Evolutionary conservation across 495 filamentous ascomycete genomes (phyloP).

Genomic region (Hypoxylon lenormandii): DNA sequence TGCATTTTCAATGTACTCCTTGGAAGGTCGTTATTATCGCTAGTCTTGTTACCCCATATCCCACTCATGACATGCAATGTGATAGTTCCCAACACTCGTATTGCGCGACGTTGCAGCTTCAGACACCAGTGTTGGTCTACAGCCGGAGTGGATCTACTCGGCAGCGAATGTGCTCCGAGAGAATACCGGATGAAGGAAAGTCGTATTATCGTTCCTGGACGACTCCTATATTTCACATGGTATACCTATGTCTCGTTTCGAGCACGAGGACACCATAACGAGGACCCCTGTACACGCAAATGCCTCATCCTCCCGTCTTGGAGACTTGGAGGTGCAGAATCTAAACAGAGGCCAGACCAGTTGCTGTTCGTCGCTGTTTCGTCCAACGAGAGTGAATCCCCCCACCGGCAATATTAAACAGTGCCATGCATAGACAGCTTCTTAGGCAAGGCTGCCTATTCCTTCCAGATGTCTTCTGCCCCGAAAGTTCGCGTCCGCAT

Average conservation of each 20-base stretch:
- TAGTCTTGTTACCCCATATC: background rate
- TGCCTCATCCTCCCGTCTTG: background rate
- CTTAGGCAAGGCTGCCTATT: background rate
- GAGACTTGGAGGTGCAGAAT: background rate
- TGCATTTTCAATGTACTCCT: conserved; percentile 18
- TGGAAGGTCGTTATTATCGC: conserved; percentile 1
- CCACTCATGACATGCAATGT: conserved; percentile 23
- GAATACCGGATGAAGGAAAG: background rate
- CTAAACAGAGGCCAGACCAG: background rate
- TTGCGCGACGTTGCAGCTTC: conserved; percentile 13
- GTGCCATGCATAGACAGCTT: background rate
- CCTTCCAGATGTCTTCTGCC: background rate
- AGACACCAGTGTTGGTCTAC: conserved; percentile 13
- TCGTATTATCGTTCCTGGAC: background rate
- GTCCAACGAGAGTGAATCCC: background rate
- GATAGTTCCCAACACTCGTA: conserved; percentile 12
- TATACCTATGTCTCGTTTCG: background rate
- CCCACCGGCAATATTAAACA: background rate
- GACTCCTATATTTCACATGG: background rate
- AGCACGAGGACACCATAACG: background rate
- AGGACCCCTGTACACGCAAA: background rate
- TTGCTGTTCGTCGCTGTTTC: background rate
- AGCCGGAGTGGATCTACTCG: background rate
- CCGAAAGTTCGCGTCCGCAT: background rate
- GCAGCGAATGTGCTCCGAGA: background rate